Base-by-base conservation (phyloP, 768 basidiomycete genomes). In the Termitomyces sp. region DNA sequence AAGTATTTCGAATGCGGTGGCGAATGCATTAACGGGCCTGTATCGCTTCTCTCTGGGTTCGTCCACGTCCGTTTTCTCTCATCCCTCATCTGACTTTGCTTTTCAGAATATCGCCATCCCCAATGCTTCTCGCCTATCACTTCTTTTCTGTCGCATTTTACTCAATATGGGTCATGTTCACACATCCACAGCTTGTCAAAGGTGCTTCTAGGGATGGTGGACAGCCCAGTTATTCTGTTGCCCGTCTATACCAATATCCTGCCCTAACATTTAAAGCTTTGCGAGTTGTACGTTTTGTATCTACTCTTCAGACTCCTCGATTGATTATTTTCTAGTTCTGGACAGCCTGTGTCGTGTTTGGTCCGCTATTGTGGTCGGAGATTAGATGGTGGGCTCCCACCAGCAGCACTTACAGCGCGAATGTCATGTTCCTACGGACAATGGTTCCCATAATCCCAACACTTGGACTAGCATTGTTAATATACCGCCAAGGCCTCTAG, bases 121-220 rank as follows among this genome's bases (percentile, higher is more conserved):
- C 94, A 0, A 60, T 82, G 12, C 75, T 93, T 46, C 84, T 99
- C 20, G 84, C 88, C 62, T 84, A 82, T 66, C 97, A 98, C 76
- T 99, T 99, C 75, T 99, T 96, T 79, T 75, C 82, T 27, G 97
- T 99, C 62, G 97, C 97, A 0, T 82, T 99, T 62, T 99, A 97
- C 73, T 86, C 94, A 1, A 87, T 98, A 67, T 98, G 87, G 84
- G 78, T 89, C 51, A 79, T 97, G 72, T 94, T 98, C 72, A 87
- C 85, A 9, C 84, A 73, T 56, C 71, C 75, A 37, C 69, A 58
- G 8, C 67, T 56, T 10, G 55, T 73, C 2, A 59, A 41, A 5
- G 7, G 69, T 12, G 61, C 68, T 13, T 46, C 60, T 39, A 74
- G 69, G 42, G 82, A 84, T 9, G 29, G 24, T n/a, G 34, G 34